phyloP scores from a whole-genome alignment of 1,284 basidiomycete genomes.

The Rhodotorula sp. region DNA sequence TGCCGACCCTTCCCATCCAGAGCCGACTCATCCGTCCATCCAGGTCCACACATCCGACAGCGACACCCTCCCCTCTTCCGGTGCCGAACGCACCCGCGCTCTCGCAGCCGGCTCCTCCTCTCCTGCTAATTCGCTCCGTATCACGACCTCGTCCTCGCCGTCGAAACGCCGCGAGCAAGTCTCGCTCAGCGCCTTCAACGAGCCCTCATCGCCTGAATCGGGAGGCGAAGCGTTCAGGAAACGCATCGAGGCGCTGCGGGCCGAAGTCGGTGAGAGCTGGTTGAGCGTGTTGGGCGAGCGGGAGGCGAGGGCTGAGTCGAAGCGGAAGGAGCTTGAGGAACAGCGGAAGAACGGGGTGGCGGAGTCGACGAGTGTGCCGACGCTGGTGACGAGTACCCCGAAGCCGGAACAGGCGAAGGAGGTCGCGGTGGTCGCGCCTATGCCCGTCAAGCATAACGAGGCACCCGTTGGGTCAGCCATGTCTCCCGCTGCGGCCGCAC shows the following conservation, averaged over 20 bases:
- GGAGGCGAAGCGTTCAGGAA: conserved; percentile 67
- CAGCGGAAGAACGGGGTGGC: background rate
- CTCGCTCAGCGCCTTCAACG: conserved; percentile 43
- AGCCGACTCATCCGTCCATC: background rate
- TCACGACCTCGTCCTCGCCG: background rate
- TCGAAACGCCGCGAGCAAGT: conserved; percentile 53
- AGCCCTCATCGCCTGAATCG: conserved; percentile 32
- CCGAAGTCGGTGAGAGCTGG: conserved; percentile 69
- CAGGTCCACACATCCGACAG: conserved; percentile 5
- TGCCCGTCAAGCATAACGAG: background rate
- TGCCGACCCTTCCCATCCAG: background rate
- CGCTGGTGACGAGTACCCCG: no score
- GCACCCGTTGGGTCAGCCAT: background rate
- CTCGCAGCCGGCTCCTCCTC: background rate
- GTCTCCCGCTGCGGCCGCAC: background rate
- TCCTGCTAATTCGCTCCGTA: background rate
- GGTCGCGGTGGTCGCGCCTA: background rate
- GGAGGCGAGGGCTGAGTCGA: conserved; percentile 26
- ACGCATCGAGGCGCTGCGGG: conserved; percentile 72
- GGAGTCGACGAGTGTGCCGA: background rate
- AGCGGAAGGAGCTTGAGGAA: background rate
- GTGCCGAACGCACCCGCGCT: background rate
- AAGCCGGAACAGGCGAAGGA: background rate
- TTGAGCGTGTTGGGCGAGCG: conserved; percentile 44
- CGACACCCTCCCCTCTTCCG: conserved; percentile 22